Conservation (phyloP, 2,329 filamentous ascomycete genomes). For the Alternaria brassicicola region DNA sequence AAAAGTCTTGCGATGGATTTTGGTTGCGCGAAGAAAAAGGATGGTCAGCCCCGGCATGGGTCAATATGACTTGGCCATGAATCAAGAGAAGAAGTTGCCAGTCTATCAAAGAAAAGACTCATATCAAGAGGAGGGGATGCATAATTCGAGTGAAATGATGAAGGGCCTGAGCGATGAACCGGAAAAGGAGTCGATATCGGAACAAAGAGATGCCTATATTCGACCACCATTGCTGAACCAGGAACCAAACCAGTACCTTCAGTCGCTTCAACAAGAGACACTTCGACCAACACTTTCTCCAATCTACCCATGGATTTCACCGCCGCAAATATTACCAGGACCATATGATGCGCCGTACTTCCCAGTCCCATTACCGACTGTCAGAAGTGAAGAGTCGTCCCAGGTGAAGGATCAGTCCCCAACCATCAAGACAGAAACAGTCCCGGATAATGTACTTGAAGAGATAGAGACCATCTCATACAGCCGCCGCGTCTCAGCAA, state of each 20-base stretch:
- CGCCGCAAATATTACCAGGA: conserved; percentile 41
- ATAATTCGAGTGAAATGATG: neutral
- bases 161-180: neutral
- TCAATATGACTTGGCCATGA: conserved; percentile 1
- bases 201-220: neutral
- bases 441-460: neutral
- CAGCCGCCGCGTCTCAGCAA: conserved; percentile 36
- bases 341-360: conserved; percentile 46
- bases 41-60: neutral
- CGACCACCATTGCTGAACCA: neutral
- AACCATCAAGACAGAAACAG: conserved; percentile 7
- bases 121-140: neutral
- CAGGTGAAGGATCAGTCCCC: conserved; percentile 21
- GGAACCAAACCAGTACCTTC: conserved; percentile 17
- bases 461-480: conserved; percentile 25
- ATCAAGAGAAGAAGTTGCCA: neutral
- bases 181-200: neutral
- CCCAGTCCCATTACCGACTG: conserved; percentile 39
- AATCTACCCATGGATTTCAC: conserved; percentile 43
- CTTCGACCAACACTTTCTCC: conserved; percentile 26
- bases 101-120: conserved; percentile 8
- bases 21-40: conserved; percentile 24
- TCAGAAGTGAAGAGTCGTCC: conserved; percentile 16
- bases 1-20: conserved; percentile 22
- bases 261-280: conserved; percentile 23